Evolutionary conservation across 75 land plant genomes (phyloP).

Genomic region (Selaginella tamariscina): DNA sequence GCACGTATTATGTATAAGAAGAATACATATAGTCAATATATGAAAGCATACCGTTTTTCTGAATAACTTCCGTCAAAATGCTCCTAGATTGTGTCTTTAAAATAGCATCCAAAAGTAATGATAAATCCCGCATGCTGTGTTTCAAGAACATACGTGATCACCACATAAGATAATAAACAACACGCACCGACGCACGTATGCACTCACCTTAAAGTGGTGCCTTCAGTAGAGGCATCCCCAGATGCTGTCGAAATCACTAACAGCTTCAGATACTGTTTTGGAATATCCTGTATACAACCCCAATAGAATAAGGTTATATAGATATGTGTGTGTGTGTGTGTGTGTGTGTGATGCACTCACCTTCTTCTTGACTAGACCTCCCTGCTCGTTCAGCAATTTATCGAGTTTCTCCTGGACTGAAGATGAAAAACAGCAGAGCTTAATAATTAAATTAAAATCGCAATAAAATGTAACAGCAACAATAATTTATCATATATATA

Average conservation of each 20-base stretch:
- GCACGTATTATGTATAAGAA: too few relatives aligned
- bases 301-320: too few relatives aligned
- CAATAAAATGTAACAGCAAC: too few relatives aligned
- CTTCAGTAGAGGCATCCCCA: conserved; percentile 43
- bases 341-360: too few relatives aligned
- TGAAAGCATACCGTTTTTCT: conserved; percentile 59
- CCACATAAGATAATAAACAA: background rate
- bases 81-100: conserved; percentile 60
- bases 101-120: conserved; percentile 81
- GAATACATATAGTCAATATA: background rate
- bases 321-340: too few relatives aligned
- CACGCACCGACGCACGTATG: too few relatives aligned
- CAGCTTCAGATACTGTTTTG: conserved; percentile 82
- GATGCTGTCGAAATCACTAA: conserved; percentile 67
- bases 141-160: background rate
- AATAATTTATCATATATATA: too few relatives aligned
- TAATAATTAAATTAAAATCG: too few relatives aligned
- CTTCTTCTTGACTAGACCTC: conserved; percentile 58
- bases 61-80: conserved; percentile 59
- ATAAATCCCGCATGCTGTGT: conserved; percentile 64
- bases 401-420: conserved; percentile 31
- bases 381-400: conserved; percentile 56
- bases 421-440: background rate
- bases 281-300: conserved; percentile 65
- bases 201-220: conserved; percentile 65